These are phyloP conservation scores for Aspergillus jensenii DNA, from an alignment of 2,329 filamentous ascomycete species.

Conservation along the genomic window DNA sequence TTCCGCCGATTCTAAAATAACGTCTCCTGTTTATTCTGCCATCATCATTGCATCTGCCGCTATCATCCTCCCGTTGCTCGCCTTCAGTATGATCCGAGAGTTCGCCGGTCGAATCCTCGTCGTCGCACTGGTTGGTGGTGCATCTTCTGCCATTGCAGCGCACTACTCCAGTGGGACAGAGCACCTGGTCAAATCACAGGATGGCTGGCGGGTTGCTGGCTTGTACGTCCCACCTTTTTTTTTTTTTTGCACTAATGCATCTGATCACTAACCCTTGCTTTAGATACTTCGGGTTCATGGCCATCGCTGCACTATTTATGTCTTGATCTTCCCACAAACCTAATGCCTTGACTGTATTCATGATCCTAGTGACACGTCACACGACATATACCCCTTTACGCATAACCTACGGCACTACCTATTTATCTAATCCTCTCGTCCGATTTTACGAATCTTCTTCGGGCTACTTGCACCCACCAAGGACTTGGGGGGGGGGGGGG, in stretches of 20 bases:
- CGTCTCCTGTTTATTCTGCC: slow-evolving; percentile 32
- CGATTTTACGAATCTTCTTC: background rate
- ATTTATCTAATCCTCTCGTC: background rate
- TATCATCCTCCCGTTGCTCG: slow-evolving; percentile 58
- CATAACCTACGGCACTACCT: background rate
- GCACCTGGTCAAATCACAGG: slow-evolving; percentile 35
- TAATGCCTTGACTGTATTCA: background rate
- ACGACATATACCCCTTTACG: background rate
- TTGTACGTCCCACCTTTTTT: slow-evolving; percentile 28
- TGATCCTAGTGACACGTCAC: background rate
- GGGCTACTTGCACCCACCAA: background rate
- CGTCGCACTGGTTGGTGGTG: slow-evolving; percentile 53
- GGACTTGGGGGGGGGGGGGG: no score
- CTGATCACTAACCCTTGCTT: background rate
- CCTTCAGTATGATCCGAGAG: slow-evolving; percentile 58
- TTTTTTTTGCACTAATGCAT: background rate
- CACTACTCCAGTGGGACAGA: slow-evolving; percentile 36
- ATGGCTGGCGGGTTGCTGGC: slow-evolving; percentile 41
- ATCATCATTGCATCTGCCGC: slow-evolving; percentile 52
- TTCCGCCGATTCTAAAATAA: slow-evolving; percentile 16
- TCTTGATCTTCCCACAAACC: slow-evolving; percentile 20
- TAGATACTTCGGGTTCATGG: slow-evolving; percentile 44
- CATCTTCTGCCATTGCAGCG: slow-evolving; percentile 43
- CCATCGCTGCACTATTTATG: slow-evolving; percentile 38
- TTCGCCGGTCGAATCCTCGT: slow-evolving; percentile 60